Evolutionary conservation across 2,329 filamentous ascomycete genomes (phyloP).

Genomic region (Apiospora marii): DNA sequence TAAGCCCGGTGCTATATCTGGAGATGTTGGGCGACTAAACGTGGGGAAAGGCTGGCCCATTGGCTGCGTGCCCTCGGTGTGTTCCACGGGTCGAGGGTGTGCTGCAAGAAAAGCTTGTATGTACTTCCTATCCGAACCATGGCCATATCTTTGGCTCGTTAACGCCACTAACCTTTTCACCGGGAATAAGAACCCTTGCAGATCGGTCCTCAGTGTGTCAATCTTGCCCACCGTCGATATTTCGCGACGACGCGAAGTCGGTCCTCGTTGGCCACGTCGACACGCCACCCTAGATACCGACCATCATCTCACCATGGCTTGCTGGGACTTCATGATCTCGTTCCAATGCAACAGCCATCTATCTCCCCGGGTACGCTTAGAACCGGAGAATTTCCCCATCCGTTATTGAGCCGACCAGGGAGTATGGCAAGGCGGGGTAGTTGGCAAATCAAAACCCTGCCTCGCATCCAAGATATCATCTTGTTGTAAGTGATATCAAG

Average conservation of each 20-base stretch:
- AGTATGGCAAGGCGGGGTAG: constrained; percentile 7
- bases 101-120: constrained; percentile 20
- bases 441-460: constrained; percentile 8
- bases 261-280: neutral
- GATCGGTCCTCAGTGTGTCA: constrained; percentile 11
- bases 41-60: neutral
- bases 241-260: neutral
- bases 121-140: constrained; percentile 4
- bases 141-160: neutral
- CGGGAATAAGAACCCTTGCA: constrained; percentile 7
- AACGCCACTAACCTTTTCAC: constrained; percentile 3
- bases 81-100: neutral
- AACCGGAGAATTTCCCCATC: neutral
- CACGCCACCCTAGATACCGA: neutral
- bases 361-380: neutral
- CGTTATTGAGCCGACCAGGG: neutral
- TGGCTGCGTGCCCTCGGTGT: constrained; percentile 1
- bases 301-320: neutral
- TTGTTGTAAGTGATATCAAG: neutral
- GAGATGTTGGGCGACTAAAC: neutral
- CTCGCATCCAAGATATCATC: neutral
- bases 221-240: neutral
- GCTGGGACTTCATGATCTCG: neutral
- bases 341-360: constrained; percentile 1
- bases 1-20: neutral